Percentiles rank a stretch among this genome's conserved stretches.
Conservation (phyloP, 306 rosid species). For the Castanopsis chinensis region DNA sequence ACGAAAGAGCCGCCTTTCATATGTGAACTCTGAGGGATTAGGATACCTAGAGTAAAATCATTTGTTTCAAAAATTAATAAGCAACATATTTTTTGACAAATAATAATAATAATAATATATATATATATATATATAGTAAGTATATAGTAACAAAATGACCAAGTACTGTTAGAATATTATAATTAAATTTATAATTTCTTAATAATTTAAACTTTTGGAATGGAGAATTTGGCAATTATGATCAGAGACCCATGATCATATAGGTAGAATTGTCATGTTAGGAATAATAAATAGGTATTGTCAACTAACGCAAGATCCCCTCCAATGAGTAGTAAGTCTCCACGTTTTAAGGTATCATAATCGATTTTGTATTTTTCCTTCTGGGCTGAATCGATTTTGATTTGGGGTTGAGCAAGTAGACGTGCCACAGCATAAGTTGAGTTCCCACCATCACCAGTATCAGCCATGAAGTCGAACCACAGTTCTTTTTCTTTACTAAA, state of each 20-base stretch:
- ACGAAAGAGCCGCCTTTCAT: constrained; percentile 79
- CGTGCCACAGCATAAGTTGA: constrained; percentile 84
- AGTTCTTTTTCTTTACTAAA: constrained; percentile 71
- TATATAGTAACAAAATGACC: too few relatives aligned
- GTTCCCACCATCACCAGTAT: constrained; percentile 98
- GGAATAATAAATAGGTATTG: neutral
- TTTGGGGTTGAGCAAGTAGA: constrained; percentile 78
- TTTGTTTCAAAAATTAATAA: neutral
- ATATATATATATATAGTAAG: too few relatives aligned
- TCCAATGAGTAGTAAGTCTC: constrained; percentile 79
- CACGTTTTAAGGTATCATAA: constrained; percentile 52
- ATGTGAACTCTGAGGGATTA: constrained; percentile 84
- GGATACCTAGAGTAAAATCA: constrained; percentile 63
- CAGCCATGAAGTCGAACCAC: constrained; percentile 93
- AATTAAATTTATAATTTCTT: neutral
- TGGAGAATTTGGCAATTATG: too few relatives aligned
- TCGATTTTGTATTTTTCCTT: too few relatives aligned
- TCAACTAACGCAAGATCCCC: constrained; percentile 96
- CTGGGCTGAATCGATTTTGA: constrained; percentile 22
- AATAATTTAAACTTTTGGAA: neutral
- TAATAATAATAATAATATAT: too few relatives aligned
- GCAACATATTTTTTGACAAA: neutral
- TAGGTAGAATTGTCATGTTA: neutral
- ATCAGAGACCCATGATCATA: too few relatives aligned
- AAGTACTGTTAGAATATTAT: too few relatives aligned